Evolutionary conservation across 148 eudicot genomes (phyloP), one percentile per base, ranked within the genome.

Genomic region (Vaccinium darrowii): DNA sequence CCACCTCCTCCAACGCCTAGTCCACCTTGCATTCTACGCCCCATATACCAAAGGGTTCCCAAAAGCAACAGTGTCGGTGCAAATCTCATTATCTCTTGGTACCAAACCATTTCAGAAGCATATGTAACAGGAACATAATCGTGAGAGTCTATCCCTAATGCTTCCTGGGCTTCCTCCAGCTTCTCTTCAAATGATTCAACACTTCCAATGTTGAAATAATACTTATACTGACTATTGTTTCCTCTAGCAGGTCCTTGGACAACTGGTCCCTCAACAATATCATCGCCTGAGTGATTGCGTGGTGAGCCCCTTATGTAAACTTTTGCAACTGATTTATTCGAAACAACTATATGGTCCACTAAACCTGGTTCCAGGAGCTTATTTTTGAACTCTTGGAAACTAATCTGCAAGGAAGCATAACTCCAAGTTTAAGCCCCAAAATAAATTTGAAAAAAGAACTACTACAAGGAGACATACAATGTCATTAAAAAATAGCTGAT

Each of bases 361-460:
- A 94, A 85, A 75, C 98, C 98, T 23, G 96, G 98, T 88, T 95
- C 98, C 81, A 95, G 89, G 80, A 95, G 93, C 90, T 95, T 95
- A 87, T 92, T 94, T 89, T 91, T 94, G 84, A 95, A 95, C 85
- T 95, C 98, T 88, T 95, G 98, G 87, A 95, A 95, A 90, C 98
- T 95, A 84, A 94, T 95, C 98, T 95, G 98, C 90, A 87, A 77
- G 71, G 10, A 52, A 56, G 57, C 7, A 79, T 56, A 87, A 36
- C 47, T 50, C 79, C 50, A 76, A 53, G 43, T 69, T 33, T 47
- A 71, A 88, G 36, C 23, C 43, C 67, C 76, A 81, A 69, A 69
- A n/a, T 36, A 73, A 47, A 72, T 67, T 3, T 21, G 33, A 85
- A 15, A 80, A 75, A 33, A 69, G 39, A 21, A 86, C 36, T 25